Percentiles rank a stretch among this genome's conserved stretches.
These are phyloP conservation scores for Encephalitozoon intestinalis DNA, from an alignment of 371 early-diverging fungal genomes.

Conservation along the genomic window DNA sequence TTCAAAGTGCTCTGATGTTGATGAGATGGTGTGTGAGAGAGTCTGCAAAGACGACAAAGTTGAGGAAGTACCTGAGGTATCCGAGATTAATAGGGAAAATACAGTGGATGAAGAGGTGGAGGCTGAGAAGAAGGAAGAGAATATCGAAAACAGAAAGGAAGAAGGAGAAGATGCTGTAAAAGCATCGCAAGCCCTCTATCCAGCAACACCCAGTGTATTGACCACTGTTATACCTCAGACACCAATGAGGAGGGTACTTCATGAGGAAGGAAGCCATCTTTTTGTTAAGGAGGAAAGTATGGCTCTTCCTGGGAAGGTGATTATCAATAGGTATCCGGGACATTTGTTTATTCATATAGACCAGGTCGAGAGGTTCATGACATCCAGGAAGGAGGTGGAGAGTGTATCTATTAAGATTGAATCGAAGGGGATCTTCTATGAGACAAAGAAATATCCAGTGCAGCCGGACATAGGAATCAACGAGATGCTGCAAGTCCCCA, in stretches of 20 bases:
- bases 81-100: no score
- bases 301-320: neutral
- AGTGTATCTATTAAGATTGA: constrained; percentile 10
- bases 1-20: neutral
- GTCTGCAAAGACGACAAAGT: neutral
- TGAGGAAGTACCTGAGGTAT: no score
- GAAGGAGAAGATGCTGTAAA: neutral
- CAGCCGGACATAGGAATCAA: neutral
- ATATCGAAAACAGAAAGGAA: neutral
- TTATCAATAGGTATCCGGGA: constrained; percentile 27
- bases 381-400: neutral
- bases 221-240: neutral
- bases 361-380: constrained; percentile 21
- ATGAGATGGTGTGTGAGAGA: no score
- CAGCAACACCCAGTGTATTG: neutral
- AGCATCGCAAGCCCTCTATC: neutral
- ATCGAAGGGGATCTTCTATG: neutral
- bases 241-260: neutral
- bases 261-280: neutral
- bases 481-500: neutral
- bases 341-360: constrained; percentile 23
- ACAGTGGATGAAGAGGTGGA: neutral
- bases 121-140: neutral
- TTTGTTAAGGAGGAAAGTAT: neutral
- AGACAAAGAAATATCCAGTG: constrained; percentile 10